Base-by-base conservation (phyloP, 176 grass and related monocot species). In the Ampelocalamus luodianensis region DNA sequence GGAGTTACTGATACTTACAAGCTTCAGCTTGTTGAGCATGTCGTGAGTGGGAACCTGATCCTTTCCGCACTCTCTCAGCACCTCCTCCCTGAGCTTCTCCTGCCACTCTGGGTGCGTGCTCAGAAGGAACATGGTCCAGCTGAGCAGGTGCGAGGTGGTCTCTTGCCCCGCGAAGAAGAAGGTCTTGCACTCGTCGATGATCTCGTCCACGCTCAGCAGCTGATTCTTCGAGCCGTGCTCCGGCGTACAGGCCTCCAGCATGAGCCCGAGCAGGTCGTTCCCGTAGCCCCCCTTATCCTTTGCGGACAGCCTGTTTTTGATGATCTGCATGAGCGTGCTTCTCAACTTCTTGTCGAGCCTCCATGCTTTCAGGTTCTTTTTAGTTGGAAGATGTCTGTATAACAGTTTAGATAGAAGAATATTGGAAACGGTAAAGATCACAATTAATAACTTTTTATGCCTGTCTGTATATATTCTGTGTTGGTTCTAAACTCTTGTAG, bases 121-220 rank as follows among this genome's bases (percentile, higher is more conserved):
- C 0, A 91, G 14, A 15, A 91, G 51, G 61, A 87, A 91, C 67
- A 84, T 87, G 11, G 66, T 72, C 89, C 89, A 90, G 14, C 58
- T 68, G 50, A 90, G 79, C 17, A 65, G 45, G 62, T 74, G 66
- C 0, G 89, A 83, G 65, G 84, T 87, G 40, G 87, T 87, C 39
- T 90, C 91, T 4, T 92, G 71, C 0, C 90, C 87, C 0, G 83
- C 87, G 9, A 92, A 80, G 90, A 83, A 89, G 90, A 92, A 92
- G 2, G 83, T 92, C 83, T 92, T 92, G 90, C 87, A 89, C 69
- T 89, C 87, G 2, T 86, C 87, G 10, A 92, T 70, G 67, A 92
- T 89, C 74, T 92, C 83, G 1, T 92, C 87, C 87, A 89, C 80
- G 76, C 32, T 92, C 22, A 87, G 22, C 0, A 1, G 3, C 17